These are phyloP conservation scores for Coniochaeta pulveracea DNA, from an alignment of 2,329 filamentous ascomycete genomes.

Conservation along the genomic window DNA sequence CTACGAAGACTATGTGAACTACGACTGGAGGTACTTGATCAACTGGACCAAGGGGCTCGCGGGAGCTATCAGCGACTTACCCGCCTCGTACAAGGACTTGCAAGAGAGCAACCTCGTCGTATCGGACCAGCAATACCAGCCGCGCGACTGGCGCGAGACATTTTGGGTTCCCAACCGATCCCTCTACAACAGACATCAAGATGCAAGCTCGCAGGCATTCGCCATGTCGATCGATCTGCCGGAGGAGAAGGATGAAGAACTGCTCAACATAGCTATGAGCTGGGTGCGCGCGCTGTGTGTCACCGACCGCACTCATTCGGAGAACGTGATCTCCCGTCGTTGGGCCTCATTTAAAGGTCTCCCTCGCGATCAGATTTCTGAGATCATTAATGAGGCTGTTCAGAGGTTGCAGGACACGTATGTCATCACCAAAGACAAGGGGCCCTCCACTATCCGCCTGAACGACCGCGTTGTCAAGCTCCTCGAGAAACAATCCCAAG, in stretches of 20 bases:
- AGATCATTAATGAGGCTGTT: slow-evolving; percentile 35
- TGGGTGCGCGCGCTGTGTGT: slow-evolving; percentile 50
- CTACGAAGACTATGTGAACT: slow-evolving; percentile 49
- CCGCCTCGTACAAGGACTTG: slow-evolving; percentile 31
- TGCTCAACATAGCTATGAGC: slow-evolving; percentile 36
- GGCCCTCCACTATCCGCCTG: slow-evolving; percentile 47
- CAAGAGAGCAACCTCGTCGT: slow-evolving; percentile 24
- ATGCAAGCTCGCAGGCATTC: slow-evolving; percentile 35
- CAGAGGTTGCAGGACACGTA: slow-evolving; percentile 34
- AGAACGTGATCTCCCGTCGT: slow-evolving; percentile 34
- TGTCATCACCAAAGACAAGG: slow-evolving; percentile 46
- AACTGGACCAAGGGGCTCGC: slow-evolving; percentile 50
- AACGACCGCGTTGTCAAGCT: slow-evolving; percentile 45
- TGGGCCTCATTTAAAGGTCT: slow-evolving; percentile 34
- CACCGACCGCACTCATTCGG: slow-evolving; percentile 38
- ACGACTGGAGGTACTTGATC: slow-evolving; percentile 58
- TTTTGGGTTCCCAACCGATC: slow-evolving; percentile 43
- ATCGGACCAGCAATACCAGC: slow-evolving; percentile 20
- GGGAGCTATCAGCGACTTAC: slow-evolving; percentile 31
- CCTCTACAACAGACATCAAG: slow-evolving; percentile 45
- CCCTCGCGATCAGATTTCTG: slow-evolving; percentile 22
- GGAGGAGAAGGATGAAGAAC: slow-evolving; percentile 9
- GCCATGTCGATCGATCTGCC: slow-evolving; percentile 17
- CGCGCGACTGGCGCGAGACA: slow-evolving; percentile 40
- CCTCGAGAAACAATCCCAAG: slow-evolving; percentile 44